Conservation (phyloP, 768 basidiomycete species). For the Albatrellus ellisii region DNA sequence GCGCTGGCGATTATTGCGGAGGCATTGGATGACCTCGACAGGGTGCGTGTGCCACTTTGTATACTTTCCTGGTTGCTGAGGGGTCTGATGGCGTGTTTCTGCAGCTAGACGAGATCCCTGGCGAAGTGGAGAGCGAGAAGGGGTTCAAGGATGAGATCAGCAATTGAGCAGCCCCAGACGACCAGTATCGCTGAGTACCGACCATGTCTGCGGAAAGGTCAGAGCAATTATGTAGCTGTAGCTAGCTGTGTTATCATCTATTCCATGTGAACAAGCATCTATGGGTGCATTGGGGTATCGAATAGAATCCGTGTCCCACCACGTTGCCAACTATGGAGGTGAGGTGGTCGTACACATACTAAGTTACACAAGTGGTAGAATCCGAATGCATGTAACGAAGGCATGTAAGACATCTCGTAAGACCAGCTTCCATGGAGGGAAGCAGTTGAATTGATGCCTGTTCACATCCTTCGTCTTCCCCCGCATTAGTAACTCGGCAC, state of each 20-base stretch:
- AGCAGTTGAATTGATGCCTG: neutral
- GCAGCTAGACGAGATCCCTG: slow-evolving; percentile 49
- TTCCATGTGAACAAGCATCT: no score
- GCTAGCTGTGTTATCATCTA: no score
- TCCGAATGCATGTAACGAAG: no score
- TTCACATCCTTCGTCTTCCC: neutral
- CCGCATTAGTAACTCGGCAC: neutral
- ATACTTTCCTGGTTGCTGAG: neutral
- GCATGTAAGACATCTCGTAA: slow-evolving; percentile 1
- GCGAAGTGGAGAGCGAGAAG: slow-evolving; percentile 47
- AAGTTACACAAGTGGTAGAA: no score
- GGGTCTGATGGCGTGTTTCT: slow-evolving; percentile 17
- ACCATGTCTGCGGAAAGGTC: no score
- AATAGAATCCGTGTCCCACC: no score
- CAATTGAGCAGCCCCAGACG: no score
- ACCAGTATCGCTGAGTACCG: no score
- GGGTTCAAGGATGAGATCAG: slow-evolving; percentile 32
- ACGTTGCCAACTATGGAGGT: no score
- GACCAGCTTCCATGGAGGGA: neutral
- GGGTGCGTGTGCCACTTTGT: slow-evolving; percentile 27
- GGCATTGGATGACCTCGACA: slow-evolving; percentile 70
- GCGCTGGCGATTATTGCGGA: slow-evolving; percentile 67
- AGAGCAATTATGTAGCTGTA: no score
- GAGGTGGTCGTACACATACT: no score
- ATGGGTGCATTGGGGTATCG: no score